These are phyloP conservation scores for Claviceps citrina DNA, from an alignment of 2,329 filamentous ascomycete species.

Conservation along the genomic window DNA sequence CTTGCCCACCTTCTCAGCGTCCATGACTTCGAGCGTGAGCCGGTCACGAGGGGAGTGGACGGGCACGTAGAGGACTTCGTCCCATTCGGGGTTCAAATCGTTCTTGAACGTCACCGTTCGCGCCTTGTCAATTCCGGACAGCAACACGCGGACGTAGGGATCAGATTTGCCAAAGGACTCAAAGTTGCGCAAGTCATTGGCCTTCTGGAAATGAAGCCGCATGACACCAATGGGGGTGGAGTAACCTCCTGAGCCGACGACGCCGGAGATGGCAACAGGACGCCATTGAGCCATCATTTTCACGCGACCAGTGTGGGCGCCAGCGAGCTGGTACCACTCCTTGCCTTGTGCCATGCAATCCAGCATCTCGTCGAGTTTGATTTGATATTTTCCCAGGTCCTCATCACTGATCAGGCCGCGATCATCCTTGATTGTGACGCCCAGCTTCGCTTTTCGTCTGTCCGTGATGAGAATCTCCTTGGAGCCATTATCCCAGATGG, in stretches of 20 bases:
- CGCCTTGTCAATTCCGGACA: slow-evolving; percentile 81
- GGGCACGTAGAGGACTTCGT: slow-evolving; percentile 88
- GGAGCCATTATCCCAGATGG: slow-evolving; percentile 82
- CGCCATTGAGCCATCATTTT: slow-evolving; percentile 94
- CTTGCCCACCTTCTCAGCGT: slow-evolving; percentile 80
- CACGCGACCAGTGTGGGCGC: slow-evolving; percentile 65
- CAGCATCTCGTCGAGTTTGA: slow-evolving; percentile 86
- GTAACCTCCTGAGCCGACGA: slow-evolving; percentile 73
- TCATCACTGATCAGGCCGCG: slow-evolving; percentile 73
- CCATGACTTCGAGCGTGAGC: slow-evolving; percentile 86
- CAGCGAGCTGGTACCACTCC: slow-evolving; percentile 86
- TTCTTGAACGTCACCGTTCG: slow-evolving; percentile 93
- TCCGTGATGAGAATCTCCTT: slow-evolving; percentile 95
- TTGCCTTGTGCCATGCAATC: slow-evolving; percentile 83
- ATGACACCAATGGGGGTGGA: slow-evolving; percentile 88
- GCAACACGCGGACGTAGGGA: slow-evolving; percentile 74
- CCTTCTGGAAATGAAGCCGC: slow-evolving; percentile 80
- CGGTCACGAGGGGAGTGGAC: slow-evolving; percentile 75
- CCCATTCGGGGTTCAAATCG: slow-evolving; percentile 87
- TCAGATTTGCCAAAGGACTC: slow-evolving; percentile 96
- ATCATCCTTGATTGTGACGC: slow-evolving; percentile 89
- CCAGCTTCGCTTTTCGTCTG: slow-evolving; percentile 75
- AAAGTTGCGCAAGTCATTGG: slow-evolving; percentile 71
- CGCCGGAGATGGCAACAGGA: slow-evolving; percentile 72
- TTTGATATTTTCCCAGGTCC: slow-evolving; percentile 80